phyloP scores from a whole-genome alignment of 768 basidiomycete species.

The Serendipita sp. region DNA sequence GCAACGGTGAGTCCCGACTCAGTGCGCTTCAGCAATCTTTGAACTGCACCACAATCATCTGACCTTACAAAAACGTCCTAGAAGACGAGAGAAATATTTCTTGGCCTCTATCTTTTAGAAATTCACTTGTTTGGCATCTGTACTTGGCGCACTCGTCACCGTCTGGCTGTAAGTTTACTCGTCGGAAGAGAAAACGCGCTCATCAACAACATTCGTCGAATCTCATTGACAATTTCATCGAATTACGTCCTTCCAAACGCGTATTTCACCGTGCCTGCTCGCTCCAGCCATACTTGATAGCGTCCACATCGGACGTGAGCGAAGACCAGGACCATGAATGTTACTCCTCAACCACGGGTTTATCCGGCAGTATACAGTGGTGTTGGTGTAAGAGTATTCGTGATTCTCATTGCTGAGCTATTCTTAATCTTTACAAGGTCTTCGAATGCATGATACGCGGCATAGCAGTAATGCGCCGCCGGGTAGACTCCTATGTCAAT shows the following conservation, averaged over 20 bases:
- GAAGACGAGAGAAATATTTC: too few relatives aligned
- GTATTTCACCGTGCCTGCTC: not conserved
- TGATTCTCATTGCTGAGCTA: conserved; percentile 5
- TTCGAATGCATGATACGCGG: conserved; percentile 98
- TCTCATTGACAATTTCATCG: not conserved
- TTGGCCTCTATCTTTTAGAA: too few relatives aligned
- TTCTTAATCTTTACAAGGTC: conserved; percentile 38
- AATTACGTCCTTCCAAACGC: not conserved
- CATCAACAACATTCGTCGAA: not conserved
- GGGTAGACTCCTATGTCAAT: conserved; percentile 90
- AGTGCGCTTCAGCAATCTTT: too few relatives aligned
- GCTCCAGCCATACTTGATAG: not conserved
- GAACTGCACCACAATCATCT: too few relatives aligned
- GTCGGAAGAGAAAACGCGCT: not conserved
- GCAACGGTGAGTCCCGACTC: too few relatives aligned
- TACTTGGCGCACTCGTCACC: too few relatives aligned
- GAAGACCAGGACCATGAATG: not conserved
- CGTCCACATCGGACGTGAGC: not conserved
- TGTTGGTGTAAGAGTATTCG: conserved; percentile 10
- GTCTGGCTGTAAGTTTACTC: too few relatives aligned
- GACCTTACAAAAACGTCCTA: too few relatives aligned
- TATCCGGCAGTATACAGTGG: conserved; percentile 7
- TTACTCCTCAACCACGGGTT: not conserved
- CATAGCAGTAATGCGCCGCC: conserved; percentile 95
- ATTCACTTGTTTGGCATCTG: too few relatives aligned